A percentile compares a stretch with the other conserved stretches of the same genome.
Conservation (phyloP, 768 basidiomycete species). For the Kwoniella mangroviensis region DNA sequence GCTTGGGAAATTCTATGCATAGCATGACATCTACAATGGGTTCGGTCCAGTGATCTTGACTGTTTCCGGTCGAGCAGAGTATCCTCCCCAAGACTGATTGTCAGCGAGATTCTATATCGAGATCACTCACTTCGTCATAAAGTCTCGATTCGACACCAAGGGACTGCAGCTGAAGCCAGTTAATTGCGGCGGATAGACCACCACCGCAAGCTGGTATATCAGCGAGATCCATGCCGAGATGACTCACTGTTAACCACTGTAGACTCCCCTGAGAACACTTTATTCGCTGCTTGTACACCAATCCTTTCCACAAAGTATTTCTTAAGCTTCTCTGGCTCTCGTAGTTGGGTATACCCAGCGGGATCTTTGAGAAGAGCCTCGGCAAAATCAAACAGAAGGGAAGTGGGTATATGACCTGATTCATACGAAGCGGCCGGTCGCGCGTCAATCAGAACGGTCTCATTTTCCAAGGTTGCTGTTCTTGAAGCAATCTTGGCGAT, state of each 20-base stretch:
- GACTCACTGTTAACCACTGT: conserved; percentile 68
- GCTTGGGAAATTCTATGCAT: background rate
- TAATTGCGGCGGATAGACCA: conserved; percentile 94
- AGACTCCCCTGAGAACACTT: conserved; percentile 44
- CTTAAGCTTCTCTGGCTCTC: conserved; percentile 62
- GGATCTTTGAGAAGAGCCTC: conserved; percentile 64
- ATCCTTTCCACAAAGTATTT: conserved; percentile 65
- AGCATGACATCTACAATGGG: conserved; percentile 1
- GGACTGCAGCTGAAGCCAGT: conserved; percentile 88
- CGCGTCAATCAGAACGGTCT: conserved; percentile 65
- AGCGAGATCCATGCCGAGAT: conserved; percentile 62
- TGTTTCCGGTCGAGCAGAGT: conserved; percentile 14
- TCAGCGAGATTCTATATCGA: background rate
- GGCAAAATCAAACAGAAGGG: conserved; percentile 81
- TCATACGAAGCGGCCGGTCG: conserved; percentile 12
- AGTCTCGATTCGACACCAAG: conserved; percentile 62
- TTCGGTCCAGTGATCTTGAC: conserved; percentile 10
- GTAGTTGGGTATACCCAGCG: conserved; percentile 63
- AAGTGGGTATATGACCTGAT: conserved; percentile 89
- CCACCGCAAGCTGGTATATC: conserved; percentile 71
- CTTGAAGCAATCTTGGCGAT: conserved; percentile 10
- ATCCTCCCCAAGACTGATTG: conserved; percentile 16
- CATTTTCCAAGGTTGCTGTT: conserved; percentile 10
- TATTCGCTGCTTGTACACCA: conserved; percentile 61
- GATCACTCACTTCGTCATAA: conserved; percentile 85